phyloP scores from a whole-genome alignment of 805 yeast species.

The Clavispora phyllophila region DNA sequence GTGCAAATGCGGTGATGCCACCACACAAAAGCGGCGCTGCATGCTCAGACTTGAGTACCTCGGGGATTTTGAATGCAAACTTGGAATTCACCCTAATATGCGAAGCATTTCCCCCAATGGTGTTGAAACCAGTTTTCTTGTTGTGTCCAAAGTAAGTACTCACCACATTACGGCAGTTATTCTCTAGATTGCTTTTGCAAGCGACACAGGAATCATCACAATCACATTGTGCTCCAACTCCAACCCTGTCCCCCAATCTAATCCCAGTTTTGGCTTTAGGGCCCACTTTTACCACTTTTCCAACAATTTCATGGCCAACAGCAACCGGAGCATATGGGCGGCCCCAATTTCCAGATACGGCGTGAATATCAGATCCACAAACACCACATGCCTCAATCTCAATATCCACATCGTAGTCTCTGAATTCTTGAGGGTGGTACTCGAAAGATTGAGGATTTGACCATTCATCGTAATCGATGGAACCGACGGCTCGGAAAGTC shows the following conservation, averaged over 20 bases:
- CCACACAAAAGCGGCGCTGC: constrained; percentile 20
- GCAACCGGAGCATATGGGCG: constrained; percentile 17
- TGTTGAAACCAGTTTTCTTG: constrained; percentile 9
- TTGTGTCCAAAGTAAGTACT: constrained; percentile 11
- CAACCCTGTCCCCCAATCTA: constrained; percentile 72
- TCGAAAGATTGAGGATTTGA: constrained; percentile 15
- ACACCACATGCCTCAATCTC: constrained; percentile 21
- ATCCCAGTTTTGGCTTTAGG: constrained; percentile 19
- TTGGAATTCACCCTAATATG: constrained; percentile 14
- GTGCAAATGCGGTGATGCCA: constrained; percentile 19
- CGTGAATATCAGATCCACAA: constrained; percentile 60
- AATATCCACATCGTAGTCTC: constrained; percentile 15
- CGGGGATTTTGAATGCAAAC: constrained; percentile 17
- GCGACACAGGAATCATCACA: constrained; percentile 11
- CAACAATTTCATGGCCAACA: constrained; percentile 26
- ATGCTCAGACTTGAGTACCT: constrained; percentile 8
- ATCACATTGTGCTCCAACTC: constrained; percentile 65
- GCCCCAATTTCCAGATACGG: constrained; percentile 50
- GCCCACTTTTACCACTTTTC: constrained; percentile 15
- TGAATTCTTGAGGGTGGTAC: constrained; percentile 13
- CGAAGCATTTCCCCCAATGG: constrained; percentile 16
- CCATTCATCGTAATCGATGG: constrained; percentile 16
- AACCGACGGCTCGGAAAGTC: constrained; percentile 14
- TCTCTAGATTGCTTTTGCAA: constrained; percentile 8
- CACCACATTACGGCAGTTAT: constrained; percentile 11